Conservation (phyloP, 176 grass and related monocot genomes). For the Pharus latifolius region DNA sequence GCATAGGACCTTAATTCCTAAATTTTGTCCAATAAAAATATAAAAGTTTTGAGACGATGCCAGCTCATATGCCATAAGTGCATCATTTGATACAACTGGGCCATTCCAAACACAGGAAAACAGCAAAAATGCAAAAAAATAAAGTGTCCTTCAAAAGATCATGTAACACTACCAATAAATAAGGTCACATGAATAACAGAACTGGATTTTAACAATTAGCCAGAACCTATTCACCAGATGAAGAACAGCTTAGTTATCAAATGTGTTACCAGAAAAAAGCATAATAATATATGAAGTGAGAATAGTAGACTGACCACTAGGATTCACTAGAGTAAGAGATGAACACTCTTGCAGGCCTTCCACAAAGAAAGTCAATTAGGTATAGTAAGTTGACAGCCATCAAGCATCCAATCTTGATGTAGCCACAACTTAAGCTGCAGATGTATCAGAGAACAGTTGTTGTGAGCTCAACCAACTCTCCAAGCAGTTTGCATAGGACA, state of each 20-base stretch:
- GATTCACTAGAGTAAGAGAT: conserved; percentile 15
- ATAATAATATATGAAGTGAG: not conserved
- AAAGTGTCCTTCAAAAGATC: not conserved
- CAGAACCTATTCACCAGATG: not conserved
- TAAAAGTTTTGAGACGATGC: not conserved
- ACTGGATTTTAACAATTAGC: not conserved
- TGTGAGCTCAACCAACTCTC: conserved; percentile 20
- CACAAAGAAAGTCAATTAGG: conserved; percentile 10
- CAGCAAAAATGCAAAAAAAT: not conserved
- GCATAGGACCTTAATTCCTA: not conserved
- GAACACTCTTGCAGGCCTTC: conserved; percentile 8
- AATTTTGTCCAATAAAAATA: not conserved
- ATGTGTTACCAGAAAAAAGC: not conserved
- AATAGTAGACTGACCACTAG: conserved; percentile 32
- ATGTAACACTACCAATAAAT: not conserved
- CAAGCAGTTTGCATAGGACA: conserved; percentile 6
- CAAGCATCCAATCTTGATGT: conserved; percentile 30
- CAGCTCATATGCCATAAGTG: not conserved
- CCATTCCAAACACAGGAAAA: not conserved
- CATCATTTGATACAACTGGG: not conserved
- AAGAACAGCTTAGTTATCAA: not conserved
- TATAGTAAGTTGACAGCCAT: conserved; percentile 4
- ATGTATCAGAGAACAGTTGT: conserved; percentile 19
- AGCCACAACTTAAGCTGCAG: conserved; percentile 52
- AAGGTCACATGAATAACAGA: not conserved